phyloP scores from a whole-genome alignment of 176 grass and related monocot species.

The Avena eriantha region DNA sequence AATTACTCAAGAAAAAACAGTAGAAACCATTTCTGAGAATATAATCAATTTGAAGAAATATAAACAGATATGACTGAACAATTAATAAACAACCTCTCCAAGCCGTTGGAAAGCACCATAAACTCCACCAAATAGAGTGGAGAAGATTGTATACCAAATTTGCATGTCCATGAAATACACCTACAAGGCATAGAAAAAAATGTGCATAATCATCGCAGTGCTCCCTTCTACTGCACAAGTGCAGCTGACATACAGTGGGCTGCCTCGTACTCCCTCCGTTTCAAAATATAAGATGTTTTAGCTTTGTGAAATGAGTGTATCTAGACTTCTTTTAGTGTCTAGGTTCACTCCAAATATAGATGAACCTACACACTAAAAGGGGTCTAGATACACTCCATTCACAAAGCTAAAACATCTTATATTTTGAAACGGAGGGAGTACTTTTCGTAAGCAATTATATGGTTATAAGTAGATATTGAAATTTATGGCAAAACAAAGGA shows the following conservation, averaged over 20 bases:
- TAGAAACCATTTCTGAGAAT: conserved; percentile 12
- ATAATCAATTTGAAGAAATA: neutral
- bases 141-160: conserved; percentile 99
- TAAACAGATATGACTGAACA: neutral
- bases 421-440: too few species aligned
- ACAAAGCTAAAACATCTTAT: too few species aligned
- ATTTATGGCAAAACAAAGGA: conserved; percentile 31
- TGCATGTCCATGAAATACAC: conserved; percentile 99
- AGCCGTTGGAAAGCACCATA: conserved; percentile 95
- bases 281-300: too few species aligned
- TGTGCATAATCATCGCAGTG: conserved; percentile 32
- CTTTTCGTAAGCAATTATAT: conserved; percentile 7
- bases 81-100: conserved; percentile 74
- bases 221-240: conserved; percentile 28
- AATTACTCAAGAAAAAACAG: conserved; percentile 11
- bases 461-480: conserved; percentile 25
- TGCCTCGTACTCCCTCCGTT: neutral
- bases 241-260: neutral
- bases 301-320: too few species aligned
- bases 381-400: too few species aligned
- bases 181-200: conserved; percentile 54
- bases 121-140: conserved; percentile 87
- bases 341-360: too few species aligned
- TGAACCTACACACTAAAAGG: too few species aligned
- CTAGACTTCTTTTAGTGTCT: too few species aligned